Evolutionary conservation across 2,329 filamentous ascomycete genomes (phyloP), one percentile per base, ranked within the genome.

Genomic region (Pseudogymnoascus destructans): DNA sequence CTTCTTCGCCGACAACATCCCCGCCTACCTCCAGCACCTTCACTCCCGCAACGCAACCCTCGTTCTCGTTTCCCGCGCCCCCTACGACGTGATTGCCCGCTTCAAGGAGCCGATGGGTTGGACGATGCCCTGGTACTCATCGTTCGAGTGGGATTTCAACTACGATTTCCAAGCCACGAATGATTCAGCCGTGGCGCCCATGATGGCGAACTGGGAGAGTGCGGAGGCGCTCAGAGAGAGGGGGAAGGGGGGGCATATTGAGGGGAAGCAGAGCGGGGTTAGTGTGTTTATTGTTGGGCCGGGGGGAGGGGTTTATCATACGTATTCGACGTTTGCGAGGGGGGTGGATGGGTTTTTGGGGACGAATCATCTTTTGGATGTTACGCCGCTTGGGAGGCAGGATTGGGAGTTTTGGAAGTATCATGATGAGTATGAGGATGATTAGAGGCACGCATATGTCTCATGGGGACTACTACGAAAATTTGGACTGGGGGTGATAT

Each of bases 41-140:
- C 63, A 66, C 25, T 63, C 67, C 32, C 69, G 73, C 30, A 67
- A 72, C 49, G 74, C 72, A 0, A 70, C 69, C 21, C 66, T 75
- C 32, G 71, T 69, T 1, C 68, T 70, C 15, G 65, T 76, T 3
- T 74, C 73, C 6, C 71, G 71, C 19, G 73, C 71, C 0, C 70
- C 72, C 0, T 62, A 70, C 35, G 66, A 65, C 1, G 70, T 72
- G 59, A 68, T 75, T 17, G 66, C 69, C 5, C 66, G 63, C 0
- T 74, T 70, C 63, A 70, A 70, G 60, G 61, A 67, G 11, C 66
- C 68, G 42, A 71, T 72, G 62, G 72, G 68, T 11, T 76, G 73
- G 73, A 65, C 60, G 0, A 74, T 73, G 55, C 72, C 71, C 0
- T 75, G 73, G 69, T 72, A 70, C 58, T 72, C 70, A 4, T 71